phyloP scores from a whole-genome alignment of 2,329 filamentous ascomycete species.

The Aspergillus caelatus region DNA sequence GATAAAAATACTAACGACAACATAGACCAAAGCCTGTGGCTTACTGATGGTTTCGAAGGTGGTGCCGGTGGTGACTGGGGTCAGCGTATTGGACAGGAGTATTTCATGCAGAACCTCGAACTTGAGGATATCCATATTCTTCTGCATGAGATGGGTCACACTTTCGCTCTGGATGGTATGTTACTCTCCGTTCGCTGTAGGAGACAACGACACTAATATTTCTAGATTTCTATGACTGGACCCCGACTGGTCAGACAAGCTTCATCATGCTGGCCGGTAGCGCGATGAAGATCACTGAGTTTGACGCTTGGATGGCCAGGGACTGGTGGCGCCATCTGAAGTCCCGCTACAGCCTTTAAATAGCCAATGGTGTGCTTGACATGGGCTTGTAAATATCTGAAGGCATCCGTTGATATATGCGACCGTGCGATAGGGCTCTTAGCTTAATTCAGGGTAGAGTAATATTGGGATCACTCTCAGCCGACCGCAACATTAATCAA shows the following conservation, averaged over 20 bases:
- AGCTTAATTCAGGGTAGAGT: background rate
- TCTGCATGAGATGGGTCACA: constrained; percentile 21
- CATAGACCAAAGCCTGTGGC: constrained; percentile 21
- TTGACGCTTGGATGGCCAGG: constrained; percentile 21
- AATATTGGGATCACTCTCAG: background rate
- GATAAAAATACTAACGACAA: background rate
- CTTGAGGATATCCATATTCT: constrained; percentile 18
- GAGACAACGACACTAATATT: background rate
- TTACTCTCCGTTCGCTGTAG: background rate
- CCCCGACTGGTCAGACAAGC: constrained; percentile 14
- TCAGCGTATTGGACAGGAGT: constrained; percentile 18
- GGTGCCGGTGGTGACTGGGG: constrained; percentile 22
- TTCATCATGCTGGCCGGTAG: constrained; percentile 22
- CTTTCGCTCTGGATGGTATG: constrained; percentile 20
- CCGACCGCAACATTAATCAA: background rate
- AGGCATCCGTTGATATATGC: no score
- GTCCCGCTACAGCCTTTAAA: constrained; percentile 15
- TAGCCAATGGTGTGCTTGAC: background rate
- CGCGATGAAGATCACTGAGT: constrained; percentile 19
- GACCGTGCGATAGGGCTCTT: no score
- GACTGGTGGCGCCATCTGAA: constrained; percentile 23
- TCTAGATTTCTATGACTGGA: constrained; percentile 22
- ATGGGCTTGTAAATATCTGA: background rate
- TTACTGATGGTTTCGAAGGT: constrained; percentile 20
- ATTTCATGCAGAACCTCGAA: constrained; percentile 17